Evolutionary conservation across 148 eudicot genomes (phyloP).

Genomic region (Oxyria digyna): DNA sequence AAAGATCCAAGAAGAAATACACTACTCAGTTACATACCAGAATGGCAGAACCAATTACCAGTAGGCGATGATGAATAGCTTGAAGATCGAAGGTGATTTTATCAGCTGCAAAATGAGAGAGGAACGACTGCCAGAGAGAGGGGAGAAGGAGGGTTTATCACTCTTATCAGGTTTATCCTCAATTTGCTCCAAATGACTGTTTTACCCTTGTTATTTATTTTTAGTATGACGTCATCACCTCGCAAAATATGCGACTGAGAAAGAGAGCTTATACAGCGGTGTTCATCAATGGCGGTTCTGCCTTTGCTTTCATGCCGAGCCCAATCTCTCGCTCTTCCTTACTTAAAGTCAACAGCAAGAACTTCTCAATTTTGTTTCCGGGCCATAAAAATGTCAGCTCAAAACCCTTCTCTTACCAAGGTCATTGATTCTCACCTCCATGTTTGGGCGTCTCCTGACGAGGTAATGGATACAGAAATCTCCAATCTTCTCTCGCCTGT

Average conservation of each 20-base stretch:
- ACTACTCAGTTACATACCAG: neutral
- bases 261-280: too few relatives aligned
- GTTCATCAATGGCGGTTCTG: too few relatives aligned
- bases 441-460: constrained; percentile 80
- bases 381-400: constrained; percentile 31
- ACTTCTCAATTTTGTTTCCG: neutral
- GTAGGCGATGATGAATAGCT: neutral
- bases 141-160: constrained; percentile 8
- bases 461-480: constrained; percentile 23
- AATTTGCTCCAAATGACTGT: too few relatives aligned
- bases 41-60: too few relatives aligned
- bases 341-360: neutral
- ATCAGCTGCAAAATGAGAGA: neutral
- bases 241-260: too few relatives aligned
- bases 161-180: neutral
- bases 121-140: neutral
- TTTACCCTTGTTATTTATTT: too few relatives aligned
- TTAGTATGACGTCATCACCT: too few relatives aligned
- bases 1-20: neutral
- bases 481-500: neutral
- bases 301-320: constrained; percentile 4
- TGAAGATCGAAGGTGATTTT: neutral
- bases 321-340: constrained; percentile 5
- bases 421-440: constrained; percentile 89
- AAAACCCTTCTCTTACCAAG: constrained; percentile 14